Conservation (phyloP, 192 early-diverging fungal species). For the Backusella tuberculispora region DNA sequence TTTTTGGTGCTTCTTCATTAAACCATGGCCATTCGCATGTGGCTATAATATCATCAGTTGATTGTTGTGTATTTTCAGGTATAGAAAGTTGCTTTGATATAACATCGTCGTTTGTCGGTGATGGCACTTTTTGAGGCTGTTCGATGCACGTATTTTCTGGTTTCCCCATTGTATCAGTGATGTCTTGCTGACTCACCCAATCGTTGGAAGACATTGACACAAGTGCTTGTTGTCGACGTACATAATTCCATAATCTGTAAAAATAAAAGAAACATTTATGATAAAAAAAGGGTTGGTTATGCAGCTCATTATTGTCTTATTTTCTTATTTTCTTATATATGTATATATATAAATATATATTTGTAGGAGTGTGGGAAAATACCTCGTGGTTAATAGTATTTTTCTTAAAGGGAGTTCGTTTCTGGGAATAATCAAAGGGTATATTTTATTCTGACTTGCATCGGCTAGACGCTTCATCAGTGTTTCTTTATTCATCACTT, state of each 20-base stretch:
- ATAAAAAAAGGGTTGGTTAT: neutral
- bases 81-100: neutral
- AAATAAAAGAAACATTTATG: neutral
- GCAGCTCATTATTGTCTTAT: neutral
- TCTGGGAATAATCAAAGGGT: constrained; percentile 23
- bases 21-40: constrained; percentile 10
- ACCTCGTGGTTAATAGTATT: constrained; percentile 29
- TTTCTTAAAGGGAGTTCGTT: constrained; percentile 26
- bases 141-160: constrained; percentile 2
- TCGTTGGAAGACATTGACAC: constrained; percentile 4
- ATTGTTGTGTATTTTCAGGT: constrained; percentile 5
- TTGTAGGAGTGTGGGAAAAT: constrained; percentile 11
- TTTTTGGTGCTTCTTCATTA: neutral
- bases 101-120: neutral
- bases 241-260: constrained; percentile 28
- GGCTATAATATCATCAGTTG: neutral
- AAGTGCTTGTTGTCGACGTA: constrained; percentile 10
- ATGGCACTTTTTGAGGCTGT: constrained; percentile 14
- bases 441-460: constrained; percentile 32
- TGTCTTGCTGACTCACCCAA: constrained; percentile 15
- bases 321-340: constrained; percentile 1
- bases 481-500: constrained; percentile 19
- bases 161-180: neutral
- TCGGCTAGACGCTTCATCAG: constrained; percentile 25
- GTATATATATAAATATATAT: neutral